Evolutionary conservation across 2,329 filamentous ascomycete genomes (phyloP), one percentile per base, ranked within the genome.

Genomic region (Penicillium sp.): DNA sequence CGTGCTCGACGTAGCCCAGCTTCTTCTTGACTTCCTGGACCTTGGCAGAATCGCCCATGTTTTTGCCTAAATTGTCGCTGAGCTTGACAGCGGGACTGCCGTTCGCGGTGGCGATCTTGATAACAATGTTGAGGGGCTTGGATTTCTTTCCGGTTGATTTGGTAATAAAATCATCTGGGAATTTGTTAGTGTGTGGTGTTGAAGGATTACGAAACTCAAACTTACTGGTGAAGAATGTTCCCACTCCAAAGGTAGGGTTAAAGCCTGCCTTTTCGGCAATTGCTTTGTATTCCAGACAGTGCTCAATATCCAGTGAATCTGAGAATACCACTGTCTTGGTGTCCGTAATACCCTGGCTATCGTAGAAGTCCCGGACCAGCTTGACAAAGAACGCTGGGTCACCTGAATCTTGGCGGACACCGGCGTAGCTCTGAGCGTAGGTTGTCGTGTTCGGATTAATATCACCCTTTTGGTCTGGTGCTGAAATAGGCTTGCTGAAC

Each of bases 251-350:
- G 0, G 89, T 90, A 13, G 93, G 89, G 59, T 87, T 84, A 75
- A 99, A 93, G 1, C 90, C 90, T 15, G 87, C 85, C 39, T 86
- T 83, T 64, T 97, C 91, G 0, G 93, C 89, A 29, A 91, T 83
- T 57, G 85, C 79, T 80, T 96, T 96, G 79, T 97, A 99, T 73
- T 96, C 86, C 49, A 97, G 81, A 71, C 93, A 97, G 54, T 88
- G 85, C 38, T 97, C 92, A 49, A 97, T 90, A 71, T 97, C 90
- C 57, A 99, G 79, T 6, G 93, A 96, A 75, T 99, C 94, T 0
- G 93, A 97, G 73, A 97, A 99, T 3, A 99, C 93, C 59, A 99
- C 89, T 0, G 85, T 86, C 81, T 97, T 97, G 78, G 87, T 87
- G 3, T 89, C 89, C 51, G 81, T 86, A 74, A 97, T 89, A 5